Evolutionary conservation across 202 grass and related monocot species (phyloP).

Genomic region (Zizania palustris): DNA sequence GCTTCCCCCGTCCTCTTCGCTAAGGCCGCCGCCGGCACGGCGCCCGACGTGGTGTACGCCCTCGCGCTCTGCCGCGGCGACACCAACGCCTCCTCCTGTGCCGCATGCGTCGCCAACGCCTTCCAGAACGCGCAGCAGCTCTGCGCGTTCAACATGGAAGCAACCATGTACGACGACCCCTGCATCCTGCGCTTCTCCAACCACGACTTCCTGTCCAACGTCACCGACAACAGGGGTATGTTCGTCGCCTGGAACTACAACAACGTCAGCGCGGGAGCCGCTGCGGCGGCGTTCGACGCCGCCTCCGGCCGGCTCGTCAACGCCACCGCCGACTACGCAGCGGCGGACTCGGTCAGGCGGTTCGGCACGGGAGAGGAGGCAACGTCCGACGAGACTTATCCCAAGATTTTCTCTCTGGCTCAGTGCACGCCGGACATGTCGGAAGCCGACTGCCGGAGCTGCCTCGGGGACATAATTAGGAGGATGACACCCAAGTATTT

Average conservation of each 20-base stretch:
- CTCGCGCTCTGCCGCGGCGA: slow-evolving; percentile 42
- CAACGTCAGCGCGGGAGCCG: slow-evolving; percentile 1
- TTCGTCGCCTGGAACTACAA: slow-evolving; percentile 10
- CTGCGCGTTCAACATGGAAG: slow-evolving; percentile 3
- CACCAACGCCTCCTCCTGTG: slow-evolving; percentile 36
- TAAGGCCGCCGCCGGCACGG: not conserved
- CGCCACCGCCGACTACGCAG: slow-evolving; percentile 37
- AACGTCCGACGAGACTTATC: not conserved
- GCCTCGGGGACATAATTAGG: slow-evolving; percentile 28
- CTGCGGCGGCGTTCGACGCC: slow-evolving; percentile 12
- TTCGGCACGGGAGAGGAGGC: slow-evolving; percentile 44
- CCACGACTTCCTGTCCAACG: slow-evolving; percentile 34
- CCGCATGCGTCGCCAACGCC: slow-evolving; percentile 11
- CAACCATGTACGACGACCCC: slow-evolving; percentile 33
- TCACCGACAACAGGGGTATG: slow-evolving; percentile 11
- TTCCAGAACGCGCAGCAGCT: slow-evolving; percentile 26
- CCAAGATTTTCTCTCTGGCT: slow-evolving; percentile 40
- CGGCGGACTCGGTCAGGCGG: slow-evolving; percentile 23
- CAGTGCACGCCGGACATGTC: slow-evolving; percentile 61
- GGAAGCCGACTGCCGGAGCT: slow-evolving; percentile 37
- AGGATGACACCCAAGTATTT: not conserved
- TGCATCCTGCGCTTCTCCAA: slow-evolving; percentile 41
- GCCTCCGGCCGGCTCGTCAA: slow-evolving; percentile 39
- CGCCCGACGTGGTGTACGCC: slow-evolving; percentile 11
- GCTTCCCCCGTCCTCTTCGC: slow-evolving; percentile 34